Evolutionary conservation across 108 stramenopile genomes (phyloP).

Genomic region (Conticribra guillardii): DNA sequence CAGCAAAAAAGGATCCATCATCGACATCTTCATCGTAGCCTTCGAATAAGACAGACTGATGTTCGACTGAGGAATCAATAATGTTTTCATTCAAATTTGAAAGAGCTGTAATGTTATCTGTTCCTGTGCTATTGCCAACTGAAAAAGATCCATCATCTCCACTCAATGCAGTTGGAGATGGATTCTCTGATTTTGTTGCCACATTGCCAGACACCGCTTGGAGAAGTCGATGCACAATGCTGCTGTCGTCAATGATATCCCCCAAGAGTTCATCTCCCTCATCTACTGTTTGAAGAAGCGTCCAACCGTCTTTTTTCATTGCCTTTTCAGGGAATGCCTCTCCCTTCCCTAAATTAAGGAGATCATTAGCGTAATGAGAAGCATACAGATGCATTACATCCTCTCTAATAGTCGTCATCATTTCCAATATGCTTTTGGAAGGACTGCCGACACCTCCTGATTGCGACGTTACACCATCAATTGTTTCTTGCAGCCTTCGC

Average conservation of each 20-base stretch:
- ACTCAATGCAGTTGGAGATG: too few relatives aligned
- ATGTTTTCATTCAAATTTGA: too few relatives aligned
- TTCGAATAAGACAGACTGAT: too few relatives aligned
- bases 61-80: too few relatives aligned
- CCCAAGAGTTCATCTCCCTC: constrained; percentile 4
- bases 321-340: background rate
- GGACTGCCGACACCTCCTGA: too few relatives aligned
- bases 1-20: too few relatives aligned
- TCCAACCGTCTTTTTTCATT: constrained; percentile 38
- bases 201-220: too few relatives aligned
- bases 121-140: too few relatives aligned
- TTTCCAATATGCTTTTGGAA: background rate
- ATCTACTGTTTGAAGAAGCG: constrained; percentile 31
- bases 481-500: background rate
- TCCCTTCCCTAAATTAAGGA: background rate
- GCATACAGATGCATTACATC: constrained; percentile 52
- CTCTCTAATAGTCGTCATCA: constrained; percentile 47
- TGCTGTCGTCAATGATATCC: background rate
- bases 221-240: too few relatives aligned
- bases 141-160: constrained; percentile 6
- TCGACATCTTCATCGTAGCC: too few relatives aligned
- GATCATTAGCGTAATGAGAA: constrained; percentile 22
- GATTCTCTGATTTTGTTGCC: too few relatives aligned
- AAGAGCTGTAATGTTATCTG: too few relatives aligned
- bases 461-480: background rate